Evolutionary conservation across 495 filamentous ascomycete genomes (phyloP).

Genomic region (Talaromyces borbonicus): DNA sequence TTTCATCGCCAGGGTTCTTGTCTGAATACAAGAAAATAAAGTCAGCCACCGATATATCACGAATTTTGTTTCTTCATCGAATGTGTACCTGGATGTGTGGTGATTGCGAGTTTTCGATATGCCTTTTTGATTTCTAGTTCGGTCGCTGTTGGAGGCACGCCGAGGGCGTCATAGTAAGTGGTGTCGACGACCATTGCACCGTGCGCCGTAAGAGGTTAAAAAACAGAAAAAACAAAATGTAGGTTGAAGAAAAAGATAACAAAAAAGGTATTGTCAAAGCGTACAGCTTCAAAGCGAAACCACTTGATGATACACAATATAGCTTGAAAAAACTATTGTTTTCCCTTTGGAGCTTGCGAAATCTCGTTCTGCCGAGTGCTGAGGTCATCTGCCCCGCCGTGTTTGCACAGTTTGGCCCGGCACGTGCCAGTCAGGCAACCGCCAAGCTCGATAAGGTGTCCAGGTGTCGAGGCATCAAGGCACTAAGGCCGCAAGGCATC

Average conservation of each 20-base stretch:
- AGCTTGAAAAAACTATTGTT: too few species aligned
- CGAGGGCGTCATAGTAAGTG: slow-evolving; percentile 81
- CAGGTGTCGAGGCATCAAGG: slow-evolving; percentile 3
- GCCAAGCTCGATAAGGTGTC: neutral
- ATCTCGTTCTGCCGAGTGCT: neutral
- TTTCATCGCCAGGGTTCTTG: slow-evolving; percentile 96
- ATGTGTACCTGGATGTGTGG: slow-evolving; percentile 53
- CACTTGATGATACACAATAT: too few species aligned
- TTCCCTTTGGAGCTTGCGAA: too few species aligned
- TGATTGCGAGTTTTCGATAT: slow-evolving; percentile 92
- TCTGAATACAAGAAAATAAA: slow-evolving; percentile 42
- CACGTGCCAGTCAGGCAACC: neutral
- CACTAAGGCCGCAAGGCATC: neutral
- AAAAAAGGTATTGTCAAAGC: too few species aligned
- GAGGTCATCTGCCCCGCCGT: slow-evolving; percentile 6
- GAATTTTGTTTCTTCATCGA: neutral
- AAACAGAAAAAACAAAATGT: slow-evolving; percentile 7
- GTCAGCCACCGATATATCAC: neutral
- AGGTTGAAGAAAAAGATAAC: too few species aligned
- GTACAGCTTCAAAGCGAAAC: too few species aligned
- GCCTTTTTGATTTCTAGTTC: slow-evolving; percentile 99
- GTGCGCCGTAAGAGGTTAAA: too few species aligned
- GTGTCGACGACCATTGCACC: slow-evolving; percentile 78
- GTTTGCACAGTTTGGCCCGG: slow-evolving; percentile 6
- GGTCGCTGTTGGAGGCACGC: slow-evolving; percentile 77